Base-by-base conservation (phyloP, 257 asterid genomes). In the Fraxinus quadrangulata region DNA sequence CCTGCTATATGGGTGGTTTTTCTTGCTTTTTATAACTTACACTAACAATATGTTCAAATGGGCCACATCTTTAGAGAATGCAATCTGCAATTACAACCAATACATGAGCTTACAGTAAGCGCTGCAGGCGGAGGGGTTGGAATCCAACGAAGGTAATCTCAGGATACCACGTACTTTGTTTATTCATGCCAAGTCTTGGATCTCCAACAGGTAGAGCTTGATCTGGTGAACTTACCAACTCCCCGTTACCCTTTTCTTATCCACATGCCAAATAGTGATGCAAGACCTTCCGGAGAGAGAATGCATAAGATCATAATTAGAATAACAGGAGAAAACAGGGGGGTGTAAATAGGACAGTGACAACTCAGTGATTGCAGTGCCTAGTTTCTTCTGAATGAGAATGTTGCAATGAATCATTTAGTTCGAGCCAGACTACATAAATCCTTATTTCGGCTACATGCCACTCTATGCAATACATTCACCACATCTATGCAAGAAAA, bases 211-310 rank as follows among this genome's bases (percentile, higher is more conserved):
- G 51, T 16, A 42, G 51, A 42, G 51, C 51, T 42, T 3, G 51
- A 40, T 42, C 16, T 42, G 5, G 51, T 42, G 5, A 42, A 12
- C 51, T 42, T 42, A 2, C 51, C 51, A 12, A 11, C 17, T 19
- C 61, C 16, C 61, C 61, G 17, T 16, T 51, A 5, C 3, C 1
- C 63, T 56, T 19, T 73, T 67, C 69, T 56, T 42, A 14, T 51
- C 54, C 81, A 71, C 74, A 59, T 36, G 30, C 30, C 40, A 45
- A 69, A 82, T 67, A 34, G 77, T 83, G 68, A n/a, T 31, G 69
- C 72, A 23, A 45, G 68, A 36, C 78, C 63, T 73, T 31, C 51
- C 47, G 26, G 61, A 51, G 40, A 39, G 19, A 40, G n/a, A 72
- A 39, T 2, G 31, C 24, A 56, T 12, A 51, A 39, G 47, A n/a